phyloP scores from a whole-genome alignment of 2,329 filamentous ascomycete genomes.

The Apiospora kogelbergensis region DNA sequence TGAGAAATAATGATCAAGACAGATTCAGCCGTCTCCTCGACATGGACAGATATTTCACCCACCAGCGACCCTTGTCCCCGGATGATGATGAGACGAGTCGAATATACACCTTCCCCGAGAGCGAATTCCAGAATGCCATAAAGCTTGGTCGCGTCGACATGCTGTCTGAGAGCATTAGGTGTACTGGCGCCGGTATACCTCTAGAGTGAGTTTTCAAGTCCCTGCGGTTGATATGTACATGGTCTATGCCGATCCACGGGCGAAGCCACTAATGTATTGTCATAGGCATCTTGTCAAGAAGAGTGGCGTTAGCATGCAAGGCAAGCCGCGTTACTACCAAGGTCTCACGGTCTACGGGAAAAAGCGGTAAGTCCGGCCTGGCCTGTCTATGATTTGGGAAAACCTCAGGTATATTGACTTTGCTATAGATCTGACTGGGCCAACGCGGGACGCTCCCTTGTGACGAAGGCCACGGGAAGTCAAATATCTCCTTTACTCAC shows the following conservation, averaged over 20 bases:
- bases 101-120: slow-evolving; percentile 40
- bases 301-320: slow-evolving; percentile 60
- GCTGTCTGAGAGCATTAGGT: slow-evolving; percentile 64
- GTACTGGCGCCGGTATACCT: slow-evolving; percentile 67
- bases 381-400: neutral
- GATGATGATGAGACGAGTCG: slow-evolving; percentile 20
- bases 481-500: slow-evolving; percentile 59
- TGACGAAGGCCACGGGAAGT: slow-evolving; percentile 38
- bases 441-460: slow-evolving; percentile 52
- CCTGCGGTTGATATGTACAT: no score
- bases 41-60: slow-evolving; percentile 44
- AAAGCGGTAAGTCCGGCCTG: slow-evolving; percentile 48
- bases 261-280: neutral
- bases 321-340: slow-evolving; percentile 63
- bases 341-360: slow-evolving; percentile 53
- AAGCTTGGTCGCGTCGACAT: slow-evolving; percentile 52
- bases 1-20: slow-evolving; percentile 52
- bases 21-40: slow-evolving; percentile 60
- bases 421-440: slow-evolving; percentile 68
- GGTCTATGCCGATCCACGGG: neutral
- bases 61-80: slow-evolving; percentile 12
- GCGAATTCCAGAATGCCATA: slow-evolving; percentile 45
- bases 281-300: slow-evolving; percentile 52
- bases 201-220: slow-evolving; percentile 42
- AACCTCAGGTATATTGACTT: neutral